These are phyloP conservation scores for Moesziomyces parantarcticus DNA, from an alignment of 1,284 basidiomycete genomes.

Conservation along the genomic window DNA sequence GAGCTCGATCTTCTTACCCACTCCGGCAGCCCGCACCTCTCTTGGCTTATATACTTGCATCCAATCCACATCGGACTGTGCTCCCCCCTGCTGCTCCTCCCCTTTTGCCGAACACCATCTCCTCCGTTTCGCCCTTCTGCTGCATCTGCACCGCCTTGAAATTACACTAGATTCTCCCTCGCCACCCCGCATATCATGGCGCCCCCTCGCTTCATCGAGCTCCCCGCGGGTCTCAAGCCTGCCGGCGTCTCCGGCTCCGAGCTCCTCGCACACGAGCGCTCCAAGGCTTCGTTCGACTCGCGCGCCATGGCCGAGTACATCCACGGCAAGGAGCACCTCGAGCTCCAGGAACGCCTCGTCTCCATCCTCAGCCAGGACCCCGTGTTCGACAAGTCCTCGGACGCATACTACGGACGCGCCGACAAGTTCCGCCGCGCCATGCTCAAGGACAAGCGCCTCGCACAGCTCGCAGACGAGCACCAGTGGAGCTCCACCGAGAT, in stretches of 20 bases:
- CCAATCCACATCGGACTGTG: neutral
- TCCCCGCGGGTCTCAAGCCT: conserved; percentile 60
- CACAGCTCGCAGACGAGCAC: conserved; percentile 65
- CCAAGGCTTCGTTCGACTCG: conserved; percentile 60
- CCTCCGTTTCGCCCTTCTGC: neutral
- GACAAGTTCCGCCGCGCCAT: conserved; percentile 67
- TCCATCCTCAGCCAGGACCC: conserved; percentile 73
- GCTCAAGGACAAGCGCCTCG: conserved; percentile 67
- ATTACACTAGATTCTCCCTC: neutral
- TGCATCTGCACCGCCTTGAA: neutral
- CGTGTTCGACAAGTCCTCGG: conserved; percentile 75
- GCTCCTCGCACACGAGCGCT: conserved; percentile 57
- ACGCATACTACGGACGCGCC: conserved; percentile 70
- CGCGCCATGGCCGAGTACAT: conserved; percentile 60
- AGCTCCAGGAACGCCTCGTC: conserved; percentile 71
- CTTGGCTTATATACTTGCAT: conserved; percentile 16
- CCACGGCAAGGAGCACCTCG: conserved; percentile 56
- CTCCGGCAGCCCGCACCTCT: neutral
- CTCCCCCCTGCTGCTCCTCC: neutral
- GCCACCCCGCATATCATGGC: conserved; percentile 26
- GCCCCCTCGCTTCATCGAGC: conserved; percentile 40
- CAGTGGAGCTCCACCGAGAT: conserved; percentile 67
- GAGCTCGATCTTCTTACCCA: conserved; percentile 2
- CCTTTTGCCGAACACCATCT: neutral
- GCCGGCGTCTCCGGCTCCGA: conserved; percentile 54